A percentile compares a stretch with the other conserved stretches of the same genome.
phyloP scores from a whole-genome alignment of 768 basidiomycete genomes.

The Botryobasidium botryosum region DNA sequence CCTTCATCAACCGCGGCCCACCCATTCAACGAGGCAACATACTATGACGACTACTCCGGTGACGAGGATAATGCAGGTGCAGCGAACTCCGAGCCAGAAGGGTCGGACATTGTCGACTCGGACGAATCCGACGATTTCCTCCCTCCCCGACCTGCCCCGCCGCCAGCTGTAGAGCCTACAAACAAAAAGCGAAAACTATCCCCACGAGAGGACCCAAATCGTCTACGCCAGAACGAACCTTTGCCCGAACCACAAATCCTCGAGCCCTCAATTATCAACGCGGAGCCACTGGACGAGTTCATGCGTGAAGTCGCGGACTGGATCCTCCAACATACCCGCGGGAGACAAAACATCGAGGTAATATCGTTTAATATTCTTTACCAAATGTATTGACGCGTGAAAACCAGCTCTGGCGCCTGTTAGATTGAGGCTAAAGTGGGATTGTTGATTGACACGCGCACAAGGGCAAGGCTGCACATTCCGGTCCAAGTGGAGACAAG shows the following conservation, averaged over 20 bases:
- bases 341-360: slow-evolving; percentile 40
- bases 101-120: slow-evolving; percentile 16
- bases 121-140: slow-evolving; percentile 17
- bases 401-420: not conserved
- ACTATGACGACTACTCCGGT: slow-evolving; percentile 10
- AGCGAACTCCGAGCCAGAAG: slow-evolving; percentile 6
- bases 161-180: slow-evolving; percentile 14
- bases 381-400: not conserved
- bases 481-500: slow-evolving; percentile 76
- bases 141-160: slow-evolving; percentile 8
- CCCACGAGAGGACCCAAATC: slow-evolving; percentile 2
- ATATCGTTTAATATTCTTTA: not conserved
- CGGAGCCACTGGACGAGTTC: slow-evolving; percentile 87
- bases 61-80: slow-evolving; percentile 17
- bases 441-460: slow-evolving; percentile 39
- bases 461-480: slow-evolving; percentile 40
- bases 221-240: slow-evolving; percentile 25
- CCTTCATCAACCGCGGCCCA: too few species aligned
- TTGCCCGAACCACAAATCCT: slow-evolving; percentile 9
- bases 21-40: slow-evolving; percentile 1
- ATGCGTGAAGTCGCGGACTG: slow-evolving; percentile 86
- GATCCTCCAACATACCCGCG: slow-evolving; percentile 34
- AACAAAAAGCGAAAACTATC: not conserved
- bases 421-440: slow-evolving; percentile 78
- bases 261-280: slow-evolving; percentile 54